A percentile compares a stretch with the other conserved stretches of the same genome.
Evolutionary conservation across 2,329 filamentous ascomycete species (phyloP).

Genomic region (Neocatenulostroma microsporum): DNA sequence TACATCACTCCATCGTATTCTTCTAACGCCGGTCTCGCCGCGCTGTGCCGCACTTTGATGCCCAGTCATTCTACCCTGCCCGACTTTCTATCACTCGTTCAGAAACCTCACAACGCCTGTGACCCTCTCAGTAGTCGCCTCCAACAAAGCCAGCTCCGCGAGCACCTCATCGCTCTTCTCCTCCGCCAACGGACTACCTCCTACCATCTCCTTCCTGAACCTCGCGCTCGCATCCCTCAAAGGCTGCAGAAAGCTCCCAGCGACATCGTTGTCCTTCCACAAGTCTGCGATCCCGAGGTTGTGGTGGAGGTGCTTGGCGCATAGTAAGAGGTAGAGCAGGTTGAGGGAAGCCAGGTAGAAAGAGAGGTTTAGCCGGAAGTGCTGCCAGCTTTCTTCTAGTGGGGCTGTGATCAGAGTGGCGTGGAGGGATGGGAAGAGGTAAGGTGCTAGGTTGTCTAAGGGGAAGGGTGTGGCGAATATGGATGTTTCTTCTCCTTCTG

Average conservation of each 20-base stretch:
- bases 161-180: slow-evolving; percentile 30
- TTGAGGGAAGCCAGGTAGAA: slow-evolving; percentile 51
- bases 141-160: slow-evolving; percentile 28
- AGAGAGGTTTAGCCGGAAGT: slow-evolving; percentile 45
- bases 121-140: slow-evolving; percentile 27
- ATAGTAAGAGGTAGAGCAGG: slow-evolving; percentile 51
- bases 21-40: no score
- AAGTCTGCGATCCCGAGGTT: slow-evolving; percentile 41
- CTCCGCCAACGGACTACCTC: slow-evolving; percentile 29
- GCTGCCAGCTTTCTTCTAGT: slow-evolving; percentile 34
- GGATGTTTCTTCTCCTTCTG: slow-evolving; percentile 15
- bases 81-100: slow-evolving; percentile 20
- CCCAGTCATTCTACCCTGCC: no score
- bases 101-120: slow-evolving; percentile 22
- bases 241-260: slow-evolving; percentile 37
- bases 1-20: no score
- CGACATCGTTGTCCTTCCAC: slow-evolving; percentile 34
- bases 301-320: slow-evolving; percentile 41
- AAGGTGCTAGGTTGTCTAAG: slow-evolving; percentile 42
- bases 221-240: slow-evolving; percentile 30
- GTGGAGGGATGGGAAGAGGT: slow-evolving; percentile 45
- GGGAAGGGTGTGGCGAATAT: slow-evolving; percentile 44
- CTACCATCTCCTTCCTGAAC: slow-evolving; percentile 32
- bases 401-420: slow-evolving; percentile 34
- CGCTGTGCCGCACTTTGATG: no score